These are phyloP conservation scores for Zymoseptoria brevis DNA, from an alignment of 2,329 filamentous ascomycete genomes.

Conservation along the genomic window DNA sequence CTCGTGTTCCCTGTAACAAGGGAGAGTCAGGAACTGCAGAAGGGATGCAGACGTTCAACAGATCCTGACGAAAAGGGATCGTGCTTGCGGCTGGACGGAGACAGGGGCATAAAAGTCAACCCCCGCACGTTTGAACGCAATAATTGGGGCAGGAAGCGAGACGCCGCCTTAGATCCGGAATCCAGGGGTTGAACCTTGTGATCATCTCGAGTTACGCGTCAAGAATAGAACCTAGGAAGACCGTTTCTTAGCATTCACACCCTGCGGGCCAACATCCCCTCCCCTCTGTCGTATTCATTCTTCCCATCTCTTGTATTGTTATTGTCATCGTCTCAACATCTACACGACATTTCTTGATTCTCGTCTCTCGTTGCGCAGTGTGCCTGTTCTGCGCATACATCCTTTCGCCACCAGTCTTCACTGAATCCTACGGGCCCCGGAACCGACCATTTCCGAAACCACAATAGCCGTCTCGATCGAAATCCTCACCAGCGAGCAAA, in stretches of 20 bases:
- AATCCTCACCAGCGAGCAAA: not conserved
- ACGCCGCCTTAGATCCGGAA: not conserved
- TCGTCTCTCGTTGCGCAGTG: not conserved
- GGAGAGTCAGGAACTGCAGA: not conserved
- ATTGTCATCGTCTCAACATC: not conserved
- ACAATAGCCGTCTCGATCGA: not conserved
- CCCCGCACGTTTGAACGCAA: not conserved
- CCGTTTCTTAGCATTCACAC: not conserved
- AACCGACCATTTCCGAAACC: not conserved
- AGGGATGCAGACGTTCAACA: not conserved
- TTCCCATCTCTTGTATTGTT: not conserved
- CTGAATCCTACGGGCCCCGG: not conserved
- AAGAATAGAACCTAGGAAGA: not conserved
- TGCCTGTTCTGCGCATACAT: not conserved
- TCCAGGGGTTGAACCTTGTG: not conserved
- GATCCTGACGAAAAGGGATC: not conserved
- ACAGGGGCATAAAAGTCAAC: not conserved
- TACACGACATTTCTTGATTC: not conserved
- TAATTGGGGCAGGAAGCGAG: not conserved
- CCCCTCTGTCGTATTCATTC: not conserved
- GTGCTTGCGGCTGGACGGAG: not conserved
- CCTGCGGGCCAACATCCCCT: not conserved
- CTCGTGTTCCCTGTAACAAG: not conserved
- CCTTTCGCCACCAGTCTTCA: not conserved
- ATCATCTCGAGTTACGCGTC: not conserved